Percentiles rank a stretch among this genome's conserved stretches.
These are phyloP conservation scores for Gomphus bonarii DNA, from an alignment of 1,284 basidiomycete species.

Conservation along the genomic window DNA sequence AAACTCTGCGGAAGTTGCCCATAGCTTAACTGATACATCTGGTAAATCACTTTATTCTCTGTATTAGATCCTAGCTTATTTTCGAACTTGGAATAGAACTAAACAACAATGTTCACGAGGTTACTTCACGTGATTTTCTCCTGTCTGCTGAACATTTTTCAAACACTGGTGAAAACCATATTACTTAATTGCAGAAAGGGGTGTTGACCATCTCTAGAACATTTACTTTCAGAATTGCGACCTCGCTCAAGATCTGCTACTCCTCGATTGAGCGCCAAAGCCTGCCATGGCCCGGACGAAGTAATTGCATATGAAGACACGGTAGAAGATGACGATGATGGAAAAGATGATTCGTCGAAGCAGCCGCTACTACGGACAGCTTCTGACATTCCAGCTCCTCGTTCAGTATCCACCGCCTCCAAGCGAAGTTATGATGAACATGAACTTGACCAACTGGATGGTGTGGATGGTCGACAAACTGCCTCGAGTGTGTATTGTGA, in stretches of 20 bases:
- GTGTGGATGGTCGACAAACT: background rate
- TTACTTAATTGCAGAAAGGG: background rate
- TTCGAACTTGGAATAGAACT: background rate
- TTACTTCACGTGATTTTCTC: background rate
- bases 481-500: background rate
- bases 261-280: background rate
- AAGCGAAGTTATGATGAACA: slow-evolving; percentile 10
- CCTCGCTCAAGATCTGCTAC: background rate
- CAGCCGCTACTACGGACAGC: background rate
- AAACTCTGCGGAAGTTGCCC: background rate
- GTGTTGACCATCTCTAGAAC: background rate
- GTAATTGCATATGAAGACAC: slow-evolving; percentile 5
- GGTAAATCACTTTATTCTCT: background rate
- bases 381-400: background rate
- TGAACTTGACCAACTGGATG: slow-evolving; percentile 5
- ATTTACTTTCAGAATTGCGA: background rate
- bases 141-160: background rate
- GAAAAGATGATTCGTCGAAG: background rate
- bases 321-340: background rate
- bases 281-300: background rate
- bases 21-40: background rate
- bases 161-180: background rate
- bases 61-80: background rate
- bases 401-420: background rate
- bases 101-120: background rate